phyloP scores from a whole-genome alignment of 208 protist species.

The Trypanosoma scelopori region DNA sequence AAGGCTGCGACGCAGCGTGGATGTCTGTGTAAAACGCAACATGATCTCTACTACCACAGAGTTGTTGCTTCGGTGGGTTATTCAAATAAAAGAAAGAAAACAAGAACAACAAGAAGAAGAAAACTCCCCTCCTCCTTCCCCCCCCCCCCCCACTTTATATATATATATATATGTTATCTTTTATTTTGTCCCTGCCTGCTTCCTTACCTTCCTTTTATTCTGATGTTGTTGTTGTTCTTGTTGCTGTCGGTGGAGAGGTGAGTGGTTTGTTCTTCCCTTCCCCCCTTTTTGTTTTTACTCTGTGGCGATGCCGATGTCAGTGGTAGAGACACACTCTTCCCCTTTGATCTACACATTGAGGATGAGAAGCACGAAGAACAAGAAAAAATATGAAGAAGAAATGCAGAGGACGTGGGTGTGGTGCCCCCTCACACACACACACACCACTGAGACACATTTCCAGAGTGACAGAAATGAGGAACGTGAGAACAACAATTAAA shows the following conservation, averaged over 20 bases:
- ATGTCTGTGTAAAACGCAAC: slow-evolving; percentile 16
- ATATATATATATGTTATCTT: no score
- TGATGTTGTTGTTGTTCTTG: no score
- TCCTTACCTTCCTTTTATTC: background rate
- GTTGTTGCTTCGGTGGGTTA: background rate
- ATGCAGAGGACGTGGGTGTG: background rate
- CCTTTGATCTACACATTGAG: background rate
- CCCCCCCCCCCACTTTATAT: no score
- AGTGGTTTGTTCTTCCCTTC: no score
- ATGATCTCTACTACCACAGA: background rate
- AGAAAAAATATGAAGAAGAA: slow-evolving; percentile 16
- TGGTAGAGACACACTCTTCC: no score
- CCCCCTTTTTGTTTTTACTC: no score
- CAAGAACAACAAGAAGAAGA: background rate
- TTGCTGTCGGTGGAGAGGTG: no score
- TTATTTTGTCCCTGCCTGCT: no score
- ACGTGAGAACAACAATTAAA: no score
- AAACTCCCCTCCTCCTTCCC: no score
- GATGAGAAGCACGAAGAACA: slow-evolving; percentile 7
- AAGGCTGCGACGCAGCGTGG: slow-evolving; percentile 9
- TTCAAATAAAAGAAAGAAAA: background rate
- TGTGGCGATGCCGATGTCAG: no score
- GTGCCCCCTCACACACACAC: no score
- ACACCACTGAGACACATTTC: background rate
- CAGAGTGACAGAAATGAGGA: background rate